Percentiles rank a stretch among this genome's conserved stretches.
These are phyloP conservation scores for Myriosclerotinia scirpicola DNA, from an alignment of 2,329 filamentous ascomycete species.

Conservation along the genomic window DNA sequence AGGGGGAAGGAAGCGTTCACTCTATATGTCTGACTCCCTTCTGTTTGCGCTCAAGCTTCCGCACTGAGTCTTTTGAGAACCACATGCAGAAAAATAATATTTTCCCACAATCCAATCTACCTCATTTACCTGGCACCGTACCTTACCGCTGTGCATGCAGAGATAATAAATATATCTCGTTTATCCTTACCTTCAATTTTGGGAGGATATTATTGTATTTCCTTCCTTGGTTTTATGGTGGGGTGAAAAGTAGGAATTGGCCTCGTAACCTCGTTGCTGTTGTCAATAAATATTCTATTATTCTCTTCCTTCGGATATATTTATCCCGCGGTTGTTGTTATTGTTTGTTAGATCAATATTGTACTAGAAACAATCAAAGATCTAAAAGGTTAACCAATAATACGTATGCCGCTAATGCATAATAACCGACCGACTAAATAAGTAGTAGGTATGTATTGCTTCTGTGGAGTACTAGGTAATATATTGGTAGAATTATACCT, in stretches of 20 bases:
- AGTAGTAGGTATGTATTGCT: no score
- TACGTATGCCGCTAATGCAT: background rate
- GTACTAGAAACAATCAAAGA: no score
- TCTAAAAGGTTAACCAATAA: background rate
- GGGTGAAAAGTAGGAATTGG: background rate
- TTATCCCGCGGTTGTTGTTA: background rate
- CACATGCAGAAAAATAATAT: slow-evolving; percentile 1
- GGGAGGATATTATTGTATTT: background rate
- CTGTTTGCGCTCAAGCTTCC: slow-evolving; percentile 19
- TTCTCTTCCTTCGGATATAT: background rate
- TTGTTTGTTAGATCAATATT: background rate
- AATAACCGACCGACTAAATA: background rate
- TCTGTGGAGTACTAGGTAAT: background rate
- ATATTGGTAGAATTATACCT: background rate
- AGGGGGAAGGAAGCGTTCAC: slow-evolving; percentile 11
- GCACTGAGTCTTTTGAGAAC: slow-evolving; percentile 13
- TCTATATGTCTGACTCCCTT: slow-evolving; percentile 10
- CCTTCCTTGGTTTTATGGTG: slow-evolving; percentile 5
- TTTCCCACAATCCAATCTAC: no score
- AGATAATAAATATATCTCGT: slow-evolving; percentile 3
- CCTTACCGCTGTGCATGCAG: slow-evolving; percentile 13
- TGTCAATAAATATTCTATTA: background rate
- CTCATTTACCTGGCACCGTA: slow-evolving; percentile 2
- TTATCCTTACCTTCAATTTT: slow-evolving; percentile 5
- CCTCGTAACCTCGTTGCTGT: background rate